These are phyloP conservation scores for Clavispora phyllophila DNA, from an alignment of 805 yeast species.

Conservation along the genomic window DNA sequence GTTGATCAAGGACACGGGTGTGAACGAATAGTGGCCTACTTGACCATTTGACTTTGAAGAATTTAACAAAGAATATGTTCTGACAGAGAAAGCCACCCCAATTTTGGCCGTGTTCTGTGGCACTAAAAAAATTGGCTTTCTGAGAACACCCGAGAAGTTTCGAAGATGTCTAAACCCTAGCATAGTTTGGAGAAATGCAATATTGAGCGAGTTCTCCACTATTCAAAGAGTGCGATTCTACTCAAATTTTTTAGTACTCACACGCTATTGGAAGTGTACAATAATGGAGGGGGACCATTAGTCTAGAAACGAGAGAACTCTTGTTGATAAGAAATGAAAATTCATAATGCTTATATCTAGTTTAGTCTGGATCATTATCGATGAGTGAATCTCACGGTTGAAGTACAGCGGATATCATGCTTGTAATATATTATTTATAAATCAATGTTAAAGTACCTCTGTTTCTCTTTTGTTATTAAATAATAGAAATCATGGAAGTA, in stretches of 20 bases:
- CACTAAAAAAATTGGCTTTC: background rate
- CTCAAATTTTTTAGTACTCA: background rate
- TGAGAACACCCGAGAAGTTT: background rate
- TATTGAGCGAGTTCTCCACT: background rate
- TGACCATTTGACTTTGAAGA: background rate
- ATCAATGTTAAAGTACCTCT: too few relatives aligned
- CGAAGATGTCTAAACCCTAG: background rate
- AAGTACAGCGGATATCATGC: too few relatives aligned
- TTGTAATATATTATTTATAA: too few relatives aligned
- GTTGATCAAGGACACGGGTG: background rate
- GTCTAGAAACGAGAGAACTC: too few relatives aligned
- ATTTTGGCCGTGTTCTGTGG: background rate
- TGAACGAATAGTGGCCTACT: background rate
- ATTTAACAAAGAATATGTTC: background rate
- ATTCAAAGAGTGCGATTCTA: background rate
- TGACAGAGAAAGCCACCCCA: background rate
- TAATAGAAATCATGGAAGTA: too few relatives aligned
- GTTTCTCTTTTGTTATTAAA: too few relatives aligned
- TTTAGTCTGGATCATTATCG: too few relatives aligned
- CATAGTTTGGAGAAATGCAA: background rate
- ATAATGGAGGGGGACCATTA: too few relatives aligned
- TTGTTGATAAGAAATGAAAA: too few relatives aligned
- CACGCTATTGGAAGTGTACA: background rate
- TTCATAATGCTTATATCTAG: too few relatives aligned
- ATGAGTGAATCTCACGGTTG: too few relatives aligned